phyloP scores from a whole-genome alignment of 805 yeast species.

The Zygoascus flipseniorum region DNA sequence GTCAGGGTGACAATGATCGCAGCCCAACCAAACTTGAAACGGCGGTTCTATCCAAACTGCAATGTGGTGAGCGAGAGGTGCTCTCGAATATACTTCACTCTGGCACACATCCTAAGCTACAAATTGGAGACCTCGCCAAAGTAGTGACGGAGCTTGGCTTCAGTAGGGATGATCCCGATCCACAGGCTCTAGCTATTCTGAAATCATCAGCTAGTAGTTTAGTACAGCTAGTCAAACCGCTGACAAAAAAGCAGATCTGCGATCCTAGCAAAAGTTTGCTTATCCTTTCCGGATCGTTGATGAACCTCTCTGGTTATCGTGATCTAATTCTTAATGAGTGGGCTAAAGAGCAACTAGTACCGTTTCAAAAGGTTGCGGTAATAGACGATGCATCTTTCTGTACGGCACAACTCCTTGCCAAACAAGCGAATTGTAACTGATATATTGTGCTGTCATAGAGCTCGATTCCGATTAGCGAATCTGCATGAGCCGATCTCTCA shows the following conservation, averaged over 20 bases:
- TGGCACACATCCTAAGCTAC: not conserved
- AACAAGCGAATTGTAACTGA: not conserved
- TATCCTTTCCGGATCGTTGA: constrained; percentile 3
- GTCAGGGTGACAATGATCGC: not conserved
- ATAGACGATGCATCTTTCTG: not conserved
- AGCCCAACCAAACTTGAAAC: not conserved
- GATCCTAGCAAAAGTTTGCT: constrained; percentile 1
- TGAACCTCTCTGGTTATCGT: constrained; percentile 2
- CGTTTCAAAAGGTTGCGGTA: not conserved
- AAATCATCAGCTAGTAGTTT: not conserved
- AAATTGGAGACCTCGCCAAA: constrained; percentile 1
- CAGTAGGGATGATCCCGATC: not conserved
- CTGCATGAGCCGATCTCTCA: too few relatives aligned
- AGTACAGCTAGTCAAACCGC: not conserved
- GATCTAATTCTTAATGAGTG: not conserved
- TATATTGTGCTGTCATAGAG: too few relatives aligned
- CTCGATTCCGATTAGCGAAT: too few relatives aligned
- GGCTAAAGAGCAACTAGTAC: not conserved
- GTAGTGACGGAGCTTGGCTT: constrained; percentile 2
- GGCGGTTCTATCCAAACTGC: not conserved
- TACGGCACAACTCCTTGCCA: not conserved
- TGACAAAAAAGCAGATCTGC: not conserved
- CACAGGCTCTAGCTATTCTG: not conserved
- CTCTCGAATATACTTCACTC: not conserved
- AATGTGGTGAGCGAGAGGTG: not conserved